Evolutionary conservation across 2,329 filamentous ascomycete species (phyloP), one percentile per base, ranked within the genome.

Genomic region (Xylariaceae sp.): DNA sequence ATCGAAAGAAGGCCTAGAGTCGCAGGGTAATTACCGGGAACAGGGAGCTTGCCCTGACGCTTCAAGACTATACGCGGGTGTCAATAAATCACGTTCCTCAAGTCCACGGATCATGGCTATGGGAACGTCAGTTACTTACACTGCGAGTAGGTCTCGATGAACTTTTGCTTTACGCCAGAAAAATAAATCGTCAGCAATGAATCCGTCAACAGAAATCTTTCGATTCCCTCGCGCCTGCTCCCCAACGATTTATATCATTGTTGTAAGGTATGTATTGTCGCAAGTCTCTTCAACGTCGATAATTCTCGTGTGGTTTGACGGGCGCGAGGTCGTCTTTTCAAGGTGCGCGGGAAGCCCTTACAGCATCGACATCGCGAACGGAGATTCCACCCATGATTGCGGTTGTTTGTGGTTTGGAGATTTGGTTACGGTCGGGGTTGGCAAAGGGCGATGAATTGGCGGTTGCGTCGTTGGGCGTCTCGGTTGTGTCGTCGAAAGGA

Each of bases 11-110:
- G n/a, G 26, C 47, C 45, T 56, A 42, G 80, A 6, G 35, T 12
- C 11, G 7, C 8, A 11, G 47, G 30, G 6, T 31, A 46, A 45
- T 73, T 84, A 91, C 88, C 88, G 75, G 89, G 89, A 72, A 92
- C 89, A 73, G 88, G 87, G 68, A 94, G 87, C 82, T 92, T 92
- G 79, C 89, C 89, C 82, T 94, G 89, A 71, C 89, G 86, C 87
- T 94, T 94, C 84, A 95, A 78, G 85, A 94, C 50, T 58, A 6
- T 5, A 53, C 5, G 19, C 9, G 1, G 37, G 19, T 34, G 53
- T 58, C 34, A 58, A 53, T 11, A 54, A 41, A 4, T 37, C 1
- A 19, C n/a, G 8, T 39, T 42, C 12, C 19, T 34, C 6, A 9
- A 5, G 29, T 8, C 34, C 32, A 2, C 19, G 37, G 9, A 4